Percentiles rank a stretch among this genome's conserved stretches.
phyloP scores from a whole-genome alignment of 495 filamentous ascomycete genomes.

The Hypoxylon crocopeplum region DNA sequence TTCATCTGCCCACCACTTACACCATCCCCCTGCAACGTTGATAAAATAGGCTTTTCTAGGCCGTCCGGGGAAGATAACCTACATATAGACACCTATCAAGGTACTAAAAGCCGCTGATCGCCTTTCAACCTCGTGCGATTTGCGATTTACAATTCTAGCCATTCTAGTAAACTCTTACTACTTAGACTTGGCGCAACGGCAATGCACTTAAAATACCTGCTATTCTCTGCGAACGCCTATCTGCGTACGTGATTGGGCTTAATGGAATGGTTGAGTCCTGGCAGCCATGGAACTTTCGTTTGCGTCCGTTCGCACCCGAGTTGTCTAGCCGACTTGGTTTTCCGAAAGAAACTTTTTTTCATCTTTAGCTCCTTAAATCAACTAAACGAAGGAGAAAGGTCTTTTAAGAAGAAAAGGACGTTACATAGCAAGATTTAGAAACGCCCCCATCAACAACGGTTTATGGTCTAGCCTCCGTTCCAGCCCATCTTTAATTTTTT shows the following conservation, averaged over 20 bases:
- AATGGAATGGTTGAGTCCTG: not conserved
- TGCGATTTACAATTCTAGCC: slow-evolving; percentile 26
- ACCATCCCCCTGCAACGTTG: slow-evolving; percentile 8
- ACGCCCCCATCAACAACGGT: not conserved
- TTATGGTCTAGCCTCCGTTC: slow-evolving; percentile 30
- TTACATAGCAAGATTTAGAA: slow-evolving; percentile 4
- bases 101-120: slow-evolving; percentile 27
- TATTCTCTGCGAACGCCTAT: not conserved
- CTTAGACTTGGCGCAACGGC: not conserved
- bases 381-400: slow-evolving; percentile 8
- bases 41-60: slow-evolving; percentile 35
- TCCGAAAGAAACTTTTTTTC: slow-evolving; percentile 22
- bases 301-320: slow-evolving; percentile 25
- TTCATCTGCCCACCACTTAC: slow-evolving; percentile 7
- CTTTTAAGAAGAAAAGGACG: slow-evolving; percentile 1
- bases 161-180: slow-evolving; percentile 1
- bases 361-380: slow-evolving; percentile 7
- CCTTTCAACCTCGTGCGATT: slow-evolving; percentile 7
- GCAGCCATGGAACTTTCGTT: slow-evolving; percentile 14
- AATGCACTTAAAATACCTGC: not conserved
- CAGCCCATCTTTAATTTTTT: slow-evolving; percentile 14
- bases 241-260: slow-evolving; percentile 1
- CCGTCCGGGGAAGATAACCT: slow-evolving; percentile 32
- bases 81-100: slow-evolving; percentile 21
- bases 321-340: slow-evolving; percentile 7